Evolutionary conservation across 495 filamentous ascomycete genomes (phyloP), one percentile per base, ranked within the genome.

Genomic region (Baudoinia panamericana): DNA sequence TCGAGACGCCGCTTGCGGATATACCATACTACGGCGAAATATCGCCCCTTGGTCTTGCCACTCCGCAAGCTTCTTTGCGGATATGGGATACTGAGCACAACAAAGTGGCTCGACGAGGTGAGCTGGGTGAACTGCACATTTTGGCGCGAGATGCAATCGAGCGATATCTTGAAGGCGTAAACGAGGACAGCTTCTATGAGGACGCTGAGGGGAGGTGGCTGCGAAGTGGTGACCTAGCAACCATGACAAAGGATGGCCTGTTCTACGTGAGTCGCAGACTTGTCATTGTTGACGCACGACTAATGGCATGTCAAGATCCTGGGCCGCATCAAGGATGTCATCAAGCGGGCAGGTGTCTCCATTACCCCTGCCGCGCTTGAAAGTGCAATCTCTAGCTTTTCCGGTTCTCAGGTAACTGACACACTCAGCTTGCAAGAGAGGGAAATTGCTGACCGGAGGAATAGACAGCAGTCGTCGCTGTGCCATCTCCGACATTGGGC

Each of bases 11-110:
- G 2, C 12, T 26, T 11, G 13, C 8, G 11, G 18, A 30, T 3
- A 17, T 41, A 17, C 38, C 26, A 21, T 41, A 30, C 26, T 41
- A 18, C 23, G 28, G 28, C 26, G 38, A 41, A 16, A 32, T 41
- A 3, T 30, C 26, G n/a, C 26, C 38, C 4, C 17, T 30, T 31
- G 38, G 38, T 12, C 3, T 7, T 12, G 23, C 32, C 12, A 15
- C 38, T n/a, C 8, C 9, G 10, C 26, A 28, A 13, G 25, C 38
- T 29, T 18, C 15, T 4, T n/a, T 19, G 2, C 24, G 38, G 18
- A 18, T 41, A 4, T 30, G 23, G 26, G 26, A 41, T 20, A 12
- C 19, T 4, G 38, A 41, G 16, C 19, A 18, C 5, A 22, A 22
- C 9, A 20, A 4, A 11, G 38, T 41, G 18, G 15, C 26, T n/a